phyloP scores from a whole-genome alignment of 2,329 filamentous ascomycete genomes.

The Emmonsia crescens region DNA sequence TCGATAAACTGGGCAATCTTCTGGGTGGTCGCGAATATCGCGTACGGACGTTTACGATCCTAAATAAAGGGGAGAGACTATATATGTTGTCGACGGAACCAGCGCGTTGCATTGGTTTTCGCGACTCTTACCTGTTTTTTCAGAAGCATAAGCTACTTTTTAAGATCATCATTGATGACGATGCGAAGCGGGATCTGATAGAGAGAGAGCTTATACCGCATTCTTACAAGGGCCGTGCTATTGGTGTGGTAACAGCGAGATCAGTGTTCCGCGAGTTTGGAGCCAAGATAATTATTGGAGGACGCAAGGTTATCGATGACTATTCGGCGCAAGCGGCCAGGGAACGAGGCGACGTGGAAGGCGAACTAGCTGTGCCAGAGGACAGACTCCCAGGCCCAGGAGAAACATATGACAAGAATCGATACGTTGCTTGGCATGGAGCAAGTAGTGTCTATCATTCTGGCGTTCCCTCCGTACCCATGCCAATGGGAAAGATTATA shows the following conservation, averaged over 20 bases:
- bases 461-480: conserved; percentile 62
- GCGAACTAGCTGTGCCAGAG: conserved; percentile 81
- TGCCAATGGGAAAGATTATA: conserved; percentile 59
- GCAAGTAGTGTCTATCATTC: conserved; percentile 94
- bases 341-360: conserved; percentile 70
- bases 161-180: conserved; percentile 96
- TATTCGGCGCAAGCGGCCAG: conserved; percentile 70
- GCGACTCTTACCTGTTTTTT: conserved; percentile 98
- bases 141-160: conserved; percentile 92
- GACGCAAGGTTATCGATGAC: conserved; percentile 75
- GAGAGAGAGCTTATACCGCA: conserved; percentile 91
- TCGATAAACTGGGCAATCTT: conserved; percentile 78
- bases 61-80: conserved; percentile 68
- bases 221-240: conserved; percentile 95
- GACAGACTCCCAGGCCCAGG: conserved; percentile 65
- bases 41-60: conserved; percentile 87
- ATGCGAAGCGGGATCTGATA: conserved; percentile 95
- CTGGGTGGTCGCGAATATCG: conserved; percentile 81
- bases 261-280: conserved; percentile 97
- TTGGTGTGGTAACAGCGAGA: conserved; percentile 90
- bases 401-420: conserved; percentile 94
- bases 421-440: conserved; percentile 97
- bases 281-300: conserved; percentile 84
- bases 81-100: conserved; percentile 99
- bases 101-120: conserved; percentile 89